phyloP scores from a whole-genome alignment of 352 stramenopile species.

The Phytopythium kandeliae region DNA sequence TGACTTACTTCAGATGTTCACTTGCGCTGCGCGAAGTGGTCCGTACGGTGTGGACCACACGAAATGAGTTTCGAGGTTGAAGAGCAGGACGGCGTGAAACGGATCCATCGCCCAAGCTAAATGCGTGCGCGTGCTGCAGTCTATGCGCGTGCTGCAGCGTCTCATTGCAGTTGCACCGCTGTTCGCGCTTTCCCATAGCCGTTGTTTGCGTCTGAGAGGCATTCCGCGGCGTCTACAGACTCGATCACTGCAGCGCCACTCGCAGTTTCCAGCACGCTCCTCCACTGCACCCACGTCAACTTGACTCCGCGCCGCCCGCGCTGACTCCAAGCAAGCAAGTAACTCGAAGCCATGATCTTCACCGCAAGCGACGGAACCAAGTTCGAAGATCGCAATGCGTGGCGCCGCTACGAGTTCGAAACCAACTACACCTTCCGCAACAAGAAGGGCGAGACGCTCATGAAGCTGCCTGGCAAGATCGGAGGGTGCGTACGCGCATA shows the following conservation, averaged over 20 bases:
- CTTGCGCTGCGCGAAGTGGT: no score
- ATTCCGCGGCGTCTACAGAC: neutral
- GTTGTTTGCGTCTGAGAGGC: no score
- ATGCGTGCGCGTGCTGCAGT: no score
- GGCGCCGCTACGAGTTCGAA: conserved; percentile 89
- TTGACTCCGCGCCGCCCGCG: no score
- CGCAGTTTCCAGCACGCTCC: conserved; percentile 1
- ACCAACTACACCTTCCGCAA: conserved; percentile 91
- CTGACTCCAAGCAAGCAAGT: neutral
- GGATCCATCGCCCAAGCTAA: no score
- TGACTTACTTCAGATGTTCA: no score
- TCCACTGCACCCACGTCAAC: neutral
- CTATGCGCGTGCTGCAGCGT: no score
- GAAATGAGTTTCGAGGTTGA: no score
- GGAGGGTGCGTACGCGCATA: conserved; percentile 31
- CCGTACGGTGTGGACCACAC: no score
- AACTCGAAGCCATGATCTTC: conserved; percentile 28
- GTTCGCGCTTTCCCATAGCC: conserved; percentile 5
- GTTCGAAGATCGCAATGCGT: conserved; percentile 79
- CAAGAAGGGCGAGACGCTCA: conserved; percentile 69
- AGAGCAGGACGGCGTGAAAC: no score
- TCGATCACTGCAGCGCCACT: neutral
- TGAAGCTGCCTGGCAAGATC: conserved; percentile 79
- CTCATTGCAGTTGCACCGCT: no score
- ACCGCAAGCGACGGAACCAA: conserved; percentile 83